A percentile compares a stretch with the other conserved stretches of the same genome.
These are phyloP conservation scores for Moesziomyces parantarcticus DNA, from an alignment of 1,284 basidiomycete species.

Conservation along the genomic window DNA sequence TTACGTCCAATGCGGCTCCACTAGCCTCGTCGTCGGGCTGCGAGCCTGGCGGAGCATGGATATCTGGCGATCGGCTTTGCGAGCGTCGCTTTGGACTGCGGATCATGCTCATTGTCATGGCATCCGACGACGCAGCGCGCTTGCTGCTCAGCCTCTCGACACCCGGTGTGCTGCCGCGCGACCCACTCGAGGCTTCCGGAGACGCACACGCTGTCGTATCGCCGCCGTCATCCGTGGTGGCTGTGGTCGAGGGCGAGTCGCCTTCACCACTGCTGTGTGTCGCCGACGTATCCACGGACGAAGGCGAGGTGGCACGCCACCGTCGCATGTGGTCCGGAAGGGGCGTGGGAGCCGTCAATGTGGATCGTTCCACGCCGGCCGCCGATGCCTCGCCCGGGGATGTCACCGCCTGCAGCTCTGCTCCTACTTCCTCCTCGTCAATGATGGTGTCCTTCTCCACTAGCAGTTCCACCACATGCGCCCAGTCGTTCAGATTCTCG, in stretches of 20 bases:
- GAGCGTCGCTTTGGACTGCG: conserved; percentile 57
- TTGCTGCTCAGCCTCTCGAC: conserved; percentile 47
- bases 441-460: conserved; percentile 41
- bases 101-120: conserved; percentile 47
- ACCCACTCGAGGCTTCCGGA: conserved; percentile 24
- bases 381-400: conserved; percentile 1
- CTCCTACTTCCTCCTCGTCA: conserved; percentile 42
- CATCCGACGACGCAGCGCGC: conserved; percentile 51
- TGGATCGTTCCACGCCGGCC: conserved; percentile 9
- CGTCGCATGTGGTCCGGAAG: conserved; percentile 55
- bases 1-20: neutral
- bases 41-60: conserved; percentile 8
- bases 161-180: conserved; percentile 44
- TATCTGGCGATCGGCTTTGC: conserved; percentile 49
- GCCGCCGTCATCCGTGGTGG: conserved; percentile 53
- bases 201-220: conserved; percentile 43
- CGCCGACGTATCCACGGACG: conserved; percentile 55
- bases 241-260: conserved; percentile 48
- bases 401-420: conserved; percentile 36
- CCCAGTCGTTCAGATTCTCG: conserved; percentile 50
- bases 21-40: neutral
- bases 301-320: conserved; percentile 54
- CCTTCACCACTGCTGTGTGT: conserved; percentile 55
- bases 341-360: conserved; percentile 30
- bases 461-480: conserved; percentile 48